A percentile compares a stretch with the other conserved stretches of the same genome.
phyloP scores from a whole-genome alignment of 768 basidiomycete genomes.

The Calocybe cyanea region DNA sequence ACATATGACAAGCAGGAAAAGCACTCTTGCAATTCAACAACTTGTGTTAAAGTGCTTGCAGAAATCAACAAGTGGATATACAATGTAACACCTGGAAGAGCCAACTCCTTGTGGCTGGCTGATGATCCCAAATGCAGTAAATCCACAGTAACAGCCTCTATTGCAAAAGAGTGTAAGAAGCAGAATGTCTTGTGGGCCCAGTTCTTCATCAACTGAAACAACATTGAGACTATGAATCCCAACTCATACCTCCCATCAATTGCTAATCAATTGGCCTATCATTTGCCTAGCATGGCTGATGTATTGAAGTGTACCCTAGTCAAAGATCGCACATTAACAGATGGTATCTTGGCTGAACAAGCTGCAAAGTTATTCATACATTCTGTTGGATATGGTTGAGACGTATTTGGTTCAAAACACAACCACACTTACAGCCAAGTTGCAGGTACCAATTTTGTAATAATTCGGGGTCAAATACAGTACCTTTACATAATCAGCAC shows the following conservation, averaged over 20 bases:
- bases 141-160: constrained; percentile 16
- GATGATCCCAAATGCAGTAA: constrained; percentile 16
- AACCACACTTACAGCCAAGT: too few relatives aligned
- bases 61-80: constrained; percentile 8
- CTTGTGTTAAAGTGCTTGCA: too few relatives aligned
- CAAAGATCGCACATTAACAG: constrained; percentile 8
- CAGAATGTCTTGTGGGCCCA: constrained; percentile 11
- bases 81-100: constrained; percentile 2
- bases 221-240: constrained; percentile 12
- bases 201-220: constrained; percentile 16
- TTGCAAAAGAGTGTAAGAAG: constrained; percentile 13
- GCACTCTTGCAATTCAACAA: constrained; percentile 12
- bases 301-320: constrained; percentile 8
- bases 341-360: constrained; percentile 8
- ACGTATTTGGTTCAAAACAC: too few relatives aligned
- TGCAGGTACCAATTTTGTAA: too few relatives aligned
- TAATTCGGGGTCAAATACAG: too few relatives aligned
- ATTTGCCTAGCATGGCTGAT: constrained; percentile 1
- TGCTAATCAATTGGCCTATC: constrained; percentile 11
- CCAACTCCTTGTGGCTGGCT: constrained; percentile 15
- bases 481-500: too few relatives aligned
- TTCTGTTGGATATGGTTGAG: constrained; percentile 6
- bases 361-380: constrained; percentile 13
- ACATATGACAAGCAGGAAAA: too few relatives aligned
- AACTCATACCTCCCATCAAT: too few relatives aligned